Base-by-base conservation (phyloP, 2,329 filamentous ascomycete genomes). In the Juglanconis oblonga region DNA sequence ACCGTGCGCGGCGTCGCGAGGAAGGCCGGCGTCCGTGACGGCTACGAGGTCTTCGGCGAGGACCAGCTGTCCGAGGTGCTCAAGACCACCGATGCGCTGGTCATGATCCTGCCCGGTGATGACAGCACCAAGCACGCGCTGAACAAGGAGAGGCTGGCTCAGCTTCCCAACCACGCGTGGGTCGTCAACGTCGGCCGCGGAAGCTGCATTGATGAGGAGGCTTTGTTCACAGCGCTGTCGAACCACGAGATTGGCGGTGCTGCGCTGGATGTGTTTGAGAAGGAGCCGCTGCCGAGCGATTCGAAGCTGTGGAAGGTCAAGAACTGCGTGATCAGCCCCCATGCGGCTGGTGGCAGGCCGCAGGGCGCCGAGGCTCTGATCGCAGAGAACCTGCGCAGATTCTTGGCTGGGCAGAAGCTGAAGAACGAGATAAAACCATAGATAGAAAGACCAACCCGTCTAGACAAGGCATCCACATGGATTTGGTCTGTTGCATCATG, bases 61-160 rank as follows among this genome's bases (percentile, higher is more conserved):
- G 81, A 84, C 58, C 74, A 72, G 49, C 75, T 88, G 48, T 62
- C 78, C 4, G 73, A 81, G 63, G 71, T 87, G 36, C 76, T 88
- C 40, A 74, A 79, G 36, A 67, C 79, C 69, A 87, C 85, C 0
- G 86, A 88, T 66, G 86, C 84, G 0, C 76, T 88, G n/a, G 84
- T 88, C 66, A 87, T 88, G 85, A 87, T 87, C 64, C 75, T 87
- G 7, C 85, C 85, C 0, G 85, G 85, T 0, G 79, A 79, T 40
- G 81, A 80, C 8, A 74, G 77, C n/a, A 87, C 85, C 32, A 74
- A 73, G 40, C 73, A 87, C 66, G 83, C 76, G 1, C 76, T 87
- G 61, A 83, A 82, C 65, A 77, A 75, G 33, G 81, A 84, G 70
- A 71, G 82, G 7, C 68, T 87, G 49, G 74, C 72, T 64, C 68